These are phyloP conservation scores for Cydonia oblonga DNA, from an alignment of 331 rosid species.

Conservation along the genomic window DNA sequence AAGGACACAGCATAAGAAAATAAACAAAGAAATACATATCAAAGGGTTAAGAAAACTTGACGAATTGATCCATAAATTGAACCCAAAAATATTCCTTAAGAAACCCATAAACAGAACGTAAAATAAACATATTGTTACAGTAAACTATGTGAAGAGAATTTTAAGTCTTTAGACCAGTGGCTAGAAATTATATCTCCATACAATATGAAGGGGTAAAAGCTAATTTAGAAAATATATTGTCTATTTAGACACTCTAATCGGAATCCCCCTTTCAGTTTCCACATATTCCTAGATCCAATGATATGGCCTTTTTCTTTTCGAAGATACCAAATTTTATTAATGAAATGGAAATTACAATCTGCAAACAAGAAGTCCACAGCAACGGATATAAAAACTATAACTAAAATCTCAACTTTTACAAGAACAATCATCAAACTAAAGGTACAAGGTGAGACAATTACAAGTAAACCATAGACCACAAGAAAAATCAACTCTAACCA, in stretches of 20 bases:
- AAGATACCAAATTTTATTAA: neutral
- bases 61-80: neutral
- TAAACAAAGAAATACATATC: neutral
- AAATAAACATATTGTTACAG: neutral
- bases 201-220: neutral
- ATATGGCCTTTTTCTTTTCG: neutral
- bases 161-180: neutral
- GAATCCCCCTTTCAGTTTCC: neutral
- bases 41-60: neutral
- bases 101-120: neutral
- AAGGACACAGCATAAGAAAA: neutral
- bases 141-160: neutral
- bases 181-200: neutral
- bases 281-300: neutral
- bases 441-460: neutral
- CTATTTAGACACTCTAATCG: neutral
- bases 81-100: neutral
- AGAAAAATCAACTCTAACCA: neutral
- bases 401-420: neutral
- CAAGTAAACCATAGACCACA: neutral
- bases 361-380: neutral
- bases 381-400: neutral
- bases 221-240: neutral
- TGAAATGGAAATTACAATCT: neutral
- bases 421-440: neutral